phyloP scores from a whole-genome alignment of 176 grass and related monocot genomes.

The Dactylis glomerata region DNA sequence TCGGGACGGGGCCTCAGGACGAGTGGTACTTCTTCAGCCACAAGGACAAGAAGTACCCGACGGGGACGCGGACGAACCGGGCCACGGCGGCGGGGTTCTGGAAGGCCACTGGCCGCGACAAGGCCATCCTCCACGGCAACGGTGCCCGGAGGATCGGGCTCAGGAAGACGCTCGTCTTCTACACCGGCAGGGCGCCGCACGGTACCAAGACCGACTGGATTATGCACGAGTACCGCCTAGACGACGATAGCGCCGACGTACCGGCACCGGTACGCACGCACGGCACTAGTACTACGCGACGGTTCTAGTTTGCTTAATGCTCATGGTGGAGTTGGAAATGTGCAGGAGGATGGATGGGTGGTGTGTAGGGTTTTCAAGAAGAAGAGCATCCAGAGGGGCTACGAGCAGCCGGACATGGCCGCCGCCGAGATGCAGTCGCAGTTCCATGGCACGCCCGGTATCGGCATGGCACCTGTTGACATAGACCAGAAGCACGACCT shows the following conservation, averaged over 20 bases:
- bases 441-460: neutral
- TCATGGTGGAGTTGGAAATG: neutral
- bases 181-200: conserved; percentile 80
- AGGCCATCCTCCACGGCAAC: conserved; percentile 71
- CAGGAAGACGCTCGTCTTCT: conserved; percentile 91
- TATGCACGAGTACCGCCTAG: conserved; percentile 89
- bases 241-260: conserved; percentile 12
- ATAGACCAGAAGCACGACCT: conserved; percentile 54
- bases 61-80: conserved; percentile 90
- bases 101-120: conserved; percentile 98
- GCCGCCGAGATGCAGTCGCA: conserved; percentile 38
- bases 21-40: conserved; percentile 99
- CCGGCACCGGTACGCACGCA: neutral
- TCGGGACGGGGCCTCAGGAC: conserved; percentile 81
- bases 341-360: conserved; percentile 68
- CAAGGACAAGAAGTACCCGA: conserved; percentile 99
- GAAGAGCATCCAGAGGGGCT: conserved; percentile 57
- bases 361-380: conserved; percentile 79
- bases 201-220: conserved; percentile 68
- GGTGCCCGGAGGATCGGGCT: conserved; percentile 57
- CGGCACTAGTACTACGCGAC: neutral
- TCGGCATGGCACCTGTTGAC: neutral
- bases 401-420: conserved; percentile 36
- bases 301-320: neutral
- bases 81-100: conserved; percentile 88